Conservation (phyloP, 1,139 yeast species). For the Suhomyces ambrosiae region DNA sequence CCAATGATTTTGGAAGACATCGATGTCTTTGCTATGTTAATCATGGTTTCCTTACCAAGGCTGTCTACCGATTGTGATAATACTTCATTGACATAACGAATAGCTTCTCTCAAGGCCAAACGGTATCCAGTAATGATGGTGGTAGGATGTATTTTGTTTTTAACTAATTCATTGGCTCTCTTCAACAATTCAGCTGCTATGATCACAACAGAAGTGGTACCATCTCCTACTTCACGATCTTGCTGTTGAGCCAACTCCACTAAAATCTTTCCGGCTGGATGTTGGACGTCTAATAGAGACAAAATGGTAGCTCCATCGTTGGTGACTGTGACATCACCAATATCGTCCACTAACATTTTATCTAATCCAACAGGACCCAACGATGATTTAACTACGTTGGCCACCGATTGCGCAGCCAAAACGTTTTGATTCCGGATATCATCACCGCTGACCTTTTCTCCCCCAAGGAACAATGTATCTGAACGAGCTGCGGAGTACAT, state of each 20-base stretch:
- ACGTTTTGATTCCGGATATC: constrained; percentile 97
- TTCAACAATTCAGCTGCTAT: constrained; percentile 91
- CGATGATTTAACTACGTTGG: constrained; percentile 95
- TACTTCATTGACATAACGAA: constrained; percentile 83
- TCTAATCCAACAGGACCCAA: constrained; percentile 98
- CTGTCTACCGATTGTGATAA: constrained; percentile 78
- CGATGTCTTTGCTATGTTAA: constrained; percentile 92
- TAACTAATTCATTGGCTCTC: constrained; percentile 92
- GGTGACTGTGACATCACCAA: constrained; percentile 98
- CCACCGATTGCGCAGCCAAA: constrained; percentile 93
- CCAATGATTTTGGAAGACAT: constrained; percentile 98
- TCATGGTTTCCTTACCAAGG: constrained; percentile 78
- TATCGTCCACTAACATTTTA: constrained; percentile 98
- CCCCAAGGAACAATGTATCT: constrained; percentile 90
- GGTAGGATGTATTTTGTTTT: constrained; percentile 94
- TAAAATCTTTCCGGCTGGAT: constrained; percentile 96
- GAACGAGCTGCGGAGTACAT: constrained; percentile 72
- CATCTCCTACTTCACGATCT: constrained; percentile 98
- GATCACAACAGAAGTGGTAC: constrained; percentile 94
- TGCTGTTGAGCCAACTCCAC: constrained; percentile 99
- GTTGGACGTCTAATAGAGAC: constrained; percentile 90
- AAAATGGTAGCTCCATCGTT: constrained; percentile 98
- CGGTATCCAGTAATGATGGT: constrained; percentile 96
- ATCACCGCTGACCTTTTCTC: constrained; percentile 94
- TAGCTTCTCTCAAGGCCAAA: constrained; percentile 89